Evolutionary conservation across 768 basidiomycete genomes (phyloP).

Genomic region (Paxillus ammoniavirescens): DNA sequence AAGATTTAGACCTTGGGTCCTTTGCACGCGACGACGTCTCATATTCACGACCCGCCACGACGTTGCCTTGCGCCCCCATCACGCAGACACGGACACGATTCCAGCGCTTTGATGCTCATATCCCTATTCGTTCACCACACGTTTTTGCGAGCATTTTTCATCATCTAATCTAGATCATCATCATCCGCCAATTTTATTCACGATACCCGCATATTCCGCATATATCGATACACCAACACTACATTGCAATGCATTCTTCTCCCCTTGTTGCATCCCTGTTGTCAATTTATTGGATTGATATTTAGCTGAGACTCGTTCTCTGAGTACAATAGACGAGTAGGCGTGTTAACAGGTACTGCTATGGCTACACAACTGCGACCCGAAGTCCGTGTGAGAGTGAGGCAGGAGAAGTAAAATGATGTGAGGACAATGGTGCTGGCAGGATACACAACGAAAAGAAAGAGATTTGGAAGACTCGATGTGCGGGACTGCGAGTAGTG

Average conservation of each 20-base stretch:
- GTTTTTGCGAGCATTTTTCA: slow-evolving; percentile 16
- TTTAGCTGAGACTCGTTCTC: neutral
- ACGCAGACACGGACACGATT: slow-evolving; percentile 5
- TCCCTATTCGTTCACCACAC: slow-evolving; percentile 1
- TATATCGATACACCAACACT: slow-evolving; percentile 28
- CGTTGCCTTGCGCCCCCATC: slow-evolving; percentile 5
- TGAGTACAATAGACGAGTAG: neutral
- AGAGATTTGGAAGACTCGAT: no score
- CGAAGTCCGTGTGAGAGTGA: no score
- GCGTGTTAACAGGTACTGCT: no score
- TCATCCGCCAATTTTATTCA: slow-evolving; percentile 15
- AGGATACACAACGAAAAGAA: no score
- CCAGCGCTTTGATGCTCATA: slow-evolving; percentile 2
- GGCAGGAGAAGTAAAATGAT: no score
- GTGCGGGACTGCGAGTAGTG: no score
- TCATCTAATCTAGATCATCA: slow-evolving; percentile 30
- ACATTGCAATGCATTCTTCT: neutral
- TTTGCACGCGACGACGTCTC: neutral
- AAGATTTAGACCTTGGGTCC: slow-evolving; percentile 47
- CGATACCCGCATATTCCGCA: slow-evolving; percentile 27
- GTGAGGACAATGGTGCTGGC: no score
- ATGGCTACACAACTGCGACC: no score
- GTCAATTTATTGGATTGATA: neutral
- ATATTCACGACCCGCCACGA: slow-evolving; percentile 9
- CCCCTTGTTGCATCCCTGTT: neutral